Conservation (phyloP, 441 rosid genomes). For the Syzygium syzygioides region DNA sequence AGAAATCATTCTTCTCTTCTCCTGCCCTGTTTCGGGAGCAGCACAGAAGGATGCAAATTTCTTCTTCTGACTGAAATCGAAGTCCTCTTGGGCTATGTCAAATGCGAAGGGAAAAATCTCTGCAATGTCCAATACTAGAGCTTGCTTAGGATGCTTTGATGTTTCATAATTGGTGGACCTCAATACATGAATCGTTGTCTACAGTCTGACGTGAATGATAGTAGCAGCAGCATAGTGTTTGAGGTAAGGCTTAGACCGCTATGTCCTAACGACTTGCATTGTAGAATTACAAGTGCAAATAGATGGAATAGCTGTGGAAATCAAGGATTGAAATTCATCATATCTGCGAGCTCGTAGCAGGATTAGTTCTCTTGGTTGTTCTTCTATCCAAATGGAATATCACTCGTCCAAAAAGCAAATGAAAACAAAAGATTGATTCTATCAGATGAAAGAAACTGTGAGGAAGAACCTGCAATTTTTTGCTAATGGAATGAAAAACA, state of each 20-base stretch:
- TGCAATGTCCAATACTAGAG: background rate
- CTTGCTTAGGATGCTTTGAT: background rate
- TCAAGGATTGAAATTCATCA: background rate
- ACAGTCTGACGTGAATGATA: background rate
- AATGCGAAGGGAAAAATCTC: background rate
- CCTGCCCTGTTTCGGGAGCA: background rate
- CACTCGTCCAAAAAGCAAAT: background rate
- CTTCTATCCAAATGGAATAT: background rate
- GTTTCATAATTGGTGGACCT: background rate
- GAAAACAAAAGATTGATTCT: background rate
- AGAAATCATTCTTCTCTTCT: background rate
- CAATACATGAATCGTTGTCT: background rate
- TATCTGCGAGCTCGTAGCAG: background rate
- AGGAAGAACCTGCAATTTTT: background rate
- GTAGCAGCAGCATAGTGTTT: background rate
- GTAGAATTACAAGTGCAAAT: background rate
- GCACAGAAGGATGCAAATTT: background rate
- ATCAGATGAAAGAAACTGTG: background rate
- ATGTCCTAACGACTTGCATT: background rate
- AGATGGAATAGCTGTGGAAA: background rate
- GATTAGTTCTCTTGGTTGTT: background rate
- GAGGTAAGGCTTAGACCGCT: background rate
- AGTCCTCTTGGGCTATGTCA: background rate
- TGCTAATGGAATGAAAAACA: background rate
- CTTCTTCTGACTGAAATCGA: background rate